A percentile compares a stretch with the other conserved stretches of the same genome.
phyloP scores from a whole-genome alignment of 148 eudicot genomes.

The Diospyros kaki region DNA sequence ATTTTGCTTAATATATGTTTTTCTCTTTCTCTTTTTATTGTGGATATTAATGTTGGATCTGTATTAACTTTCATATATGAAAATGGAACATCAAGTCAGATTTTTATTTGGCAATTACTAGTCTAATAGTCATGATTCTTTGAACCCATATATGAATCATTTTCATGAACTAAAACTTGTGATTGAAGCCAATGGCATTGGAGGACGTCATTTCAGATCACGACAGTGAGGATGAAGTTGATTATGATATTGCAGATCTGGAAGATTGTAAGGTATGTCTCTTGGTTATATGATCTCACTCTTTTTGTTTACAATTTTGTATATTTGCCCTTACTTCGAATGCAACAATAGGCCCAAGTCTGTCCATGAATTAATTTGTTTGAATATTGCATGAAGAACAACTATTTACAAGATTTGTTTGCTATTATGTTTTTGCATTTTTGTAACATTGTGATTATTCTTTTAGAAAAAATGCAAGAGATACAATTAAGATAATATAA shows the following conservation, averaged over 20 bases:
- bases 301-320: neutral
- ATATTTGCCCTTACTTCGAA: neutral
- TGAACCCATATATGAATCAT: neutral
- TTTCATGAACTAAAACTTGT: slow-evolving; percentile 11
- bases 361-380: neutral
- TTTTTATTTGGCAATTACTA: neutral
- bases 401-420: no score
- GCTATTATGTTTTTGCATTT: no score
- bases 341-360: no score
- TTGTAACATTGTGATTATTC: no score
- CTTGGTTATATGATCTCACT: neutral
- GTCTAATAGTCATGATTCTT: neutral
- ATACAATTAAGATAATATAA: no score
- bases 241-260: slow-evolving; percentile 96
- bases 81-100: neutral
- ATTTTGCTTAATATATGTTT: no score
- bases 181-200: slow-evolving; percentile 73
- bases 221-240: slow-evolving; percentile 99
- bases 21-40: no score
- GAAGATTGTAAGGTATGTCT: slow-evolving; percentile 89
- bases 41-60: neutral
- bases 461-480: no score
- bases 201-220: slow-evolving; percentile 88
- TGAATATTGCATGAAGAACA: neutral
- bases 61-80: neutral